phyloP scores from a whole-genome alignment of 176 grass and related monocot species.

The Triticum urartu region DNA sequence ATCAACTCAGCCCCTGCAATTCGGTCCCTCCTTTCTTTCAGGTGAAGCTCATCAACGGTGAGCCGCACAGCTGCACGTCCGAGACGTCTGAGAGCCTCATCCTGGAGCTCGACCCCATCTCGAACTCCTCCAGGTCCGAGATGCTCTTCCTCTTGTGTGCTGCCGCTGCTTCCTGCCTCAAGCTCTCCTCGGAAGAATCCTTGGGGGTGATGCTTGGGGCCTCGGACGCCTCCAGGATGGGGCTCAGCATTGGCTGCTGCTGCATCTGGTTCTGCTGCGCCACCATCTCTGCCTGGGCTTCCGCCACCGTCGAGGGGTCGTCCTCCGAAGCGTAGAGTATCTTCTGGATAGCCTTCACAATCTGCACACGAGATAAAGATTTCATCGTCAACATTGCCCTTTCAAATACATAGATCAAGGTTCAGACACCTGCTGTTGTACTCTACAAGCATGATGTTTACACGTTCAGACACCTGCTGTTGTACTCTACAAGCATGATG shows the following conservation, averaged over 20 bases:
- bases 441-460: background rate
- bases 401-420: background rate
- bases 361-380: slow-evolving; percentile 36
- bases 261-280: slow-evolving; percentile 43
- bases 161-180: slow-evolving; percentile 29
- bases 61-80: slow-evolving; percentile 66
- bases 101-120: slow-evolving; percentile 56
- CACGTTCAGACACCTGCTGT: background rate
- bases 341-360: slow-evolving; percentile 58
- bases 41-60: slow-evolving; percentile 66
- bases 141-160: slow-evolving; percentile 78
- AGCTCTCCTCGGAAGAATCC: slow-evolving; percentile 2
- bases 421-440: background rate
- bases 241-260: slow-evolving; percentile 48
- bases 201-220: slow-evolving; percentile 11
- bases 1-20: background rate
- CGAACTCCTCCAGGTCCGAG: slow-evolving; percentile 68
- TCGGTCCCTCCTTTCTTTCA: slow-evolving; percentile 11
- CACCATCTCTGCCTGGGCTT: slow-evolving; percentile 62
- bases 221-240: slow-evolving; percentile 40
- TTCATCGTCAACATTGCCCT: background rate
- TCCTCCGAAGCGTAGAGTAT: slow-evolving; percentile 80
- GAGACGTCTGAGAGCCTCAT: slow-evolving; percentile 83
- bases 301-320: slow-evolving; percentile 27
- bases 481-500: background rate